Evolutionary conservation across 148 eudicot genomes (phyloP).

Genomic region (Amaranthus cruentus): DNA sequence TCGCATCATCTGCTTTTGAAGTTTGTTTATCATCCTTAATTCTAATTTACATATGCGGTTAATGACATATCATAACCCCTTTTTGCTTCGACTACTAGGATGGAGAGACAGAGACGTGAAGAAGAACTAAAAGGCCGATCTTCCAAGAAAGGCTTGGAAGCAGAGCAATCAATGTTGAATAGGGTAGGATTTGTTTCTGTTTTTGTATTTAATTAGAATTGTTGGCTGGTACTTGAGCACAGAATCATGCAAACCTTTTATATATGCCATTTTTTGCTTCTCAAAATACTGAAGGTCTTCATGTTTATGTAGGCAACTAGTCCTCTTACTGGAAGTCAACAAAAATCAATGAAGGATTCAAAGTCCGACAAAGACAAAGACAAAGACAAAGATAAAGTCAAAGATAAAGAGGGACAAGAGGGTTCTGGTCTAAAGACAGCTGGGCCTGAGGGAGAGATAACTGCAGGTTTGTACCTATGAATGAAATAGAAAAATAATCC

Average conservation of each 20-base stretch:
- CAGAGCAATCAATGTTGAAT: conserved; percentile 74
- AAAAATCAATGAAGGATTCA: conserved; percentile 77
- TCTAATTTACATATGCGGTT: neutral
- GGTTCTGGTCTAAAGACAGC: conserved; percentile 77
- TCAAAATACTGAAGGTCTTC: conserved; percentile 15
- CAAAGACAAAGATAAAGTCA: conserved; percentile 27
- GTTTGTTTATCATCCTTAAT: neutral
- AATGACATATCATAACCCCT: neutral
- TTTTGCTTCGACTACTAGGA: conserved; percentile 43
- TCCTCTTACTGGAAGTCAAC: conserved; percentile 86
- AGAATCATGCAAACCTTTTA: neutral
- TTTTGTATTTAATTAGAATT: neutral
- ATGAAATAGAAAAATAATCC: too few relatives aligned
- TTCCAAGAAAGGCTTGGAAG: conserved; percentile 65
- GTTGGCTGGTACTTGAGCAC: neutral
- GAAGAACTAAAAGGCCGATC: conserved; percentile 79
- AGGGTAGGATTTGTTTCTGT: conserved; percentile 44
- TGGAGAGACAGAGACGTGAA: conserved; percentile 97
- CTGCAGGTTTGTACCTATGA: conserved; percentile 56
- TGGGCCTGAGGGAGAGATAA: conserved; percentile 90
- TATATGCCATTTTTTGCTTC: neutral
- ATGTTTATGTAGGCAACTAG: conserved; percentile 63
- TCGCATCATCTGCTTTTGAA: neutral
- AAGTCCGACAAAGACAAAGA: conserved; percentile 36
- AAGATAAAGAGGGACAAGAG: conserved; percentile 83